Evolutionary conservation across 23 red algal species (phyloP).

Genomic region (Gracilaria domingensis): DNA sequence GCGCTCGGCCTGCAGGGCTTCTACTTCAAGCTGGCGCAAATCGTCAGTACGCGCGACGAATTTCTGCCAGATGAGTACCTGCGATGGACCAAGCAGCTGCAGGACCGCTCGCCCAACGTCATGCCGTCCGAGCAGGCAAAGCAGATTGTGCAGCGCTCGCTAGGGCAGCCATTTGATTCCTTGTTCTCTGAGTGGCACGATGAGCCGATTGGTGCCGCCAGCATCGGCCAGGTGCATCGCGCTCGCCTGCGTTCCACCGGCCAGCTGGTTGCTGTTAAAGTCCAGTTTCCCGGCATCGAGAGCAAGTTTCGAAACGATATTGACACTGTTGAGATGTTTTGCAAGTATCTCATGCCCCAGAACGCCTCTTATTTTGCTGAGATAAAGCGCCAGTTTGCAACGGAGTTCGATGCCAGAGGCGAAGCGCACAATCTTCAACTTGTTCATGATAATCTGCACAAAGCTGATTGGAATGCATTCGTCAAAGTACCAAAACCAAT

Average conservation of each 20-base stretch:
- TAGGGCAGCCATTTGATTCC: conserved; percentile 40
- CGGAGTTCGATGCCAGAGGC: conserved; percentile 78
- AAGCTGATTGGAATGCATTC: conserved; percentile 32
- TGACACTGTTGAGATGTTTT: conserved; percentile 80
- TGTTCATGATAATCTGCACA: conserved; percentile 50
- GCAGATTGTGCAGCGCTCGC: conserved; percentile 51
- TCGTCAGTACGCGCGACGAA: conserved; percentile 80
- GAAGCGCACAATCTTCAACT: conserved; percentile 82
- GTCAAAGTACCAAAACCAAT: conserved; percentile 77
- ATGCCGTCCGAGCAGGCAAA: conserved; percentile 37
- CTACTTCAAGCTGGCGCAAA: conserved; percentile 86
- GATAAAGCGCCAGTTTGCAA: conserved; percentile 78
- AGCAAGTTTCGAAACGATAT: conserved; percentile 78
- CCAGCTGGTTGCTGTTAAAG: conserved; percentile 74
- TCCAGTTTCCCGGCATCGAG: conserved; percentile 82
- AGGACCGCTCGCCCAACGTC: conserved; percentile 76
- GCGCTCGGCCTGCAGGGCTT: conserved; percentile 76
- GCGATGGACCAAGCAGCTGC: conserved; percentile 73
- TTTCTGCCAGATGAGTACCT: conserved; percentile 82
- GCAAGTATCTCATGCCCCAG: conserved; percentile 82
- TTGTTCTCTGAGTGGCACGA: conserved; percentile 68
- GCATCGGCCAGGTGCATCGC: conserved; percentile 84
- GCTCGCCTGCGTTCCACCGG: conserved; percentile 50
- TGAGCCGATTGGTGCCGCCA: conserved; percentile 79
- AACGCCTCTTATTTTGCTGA: conserved; percentile 73